These are phyloP conservation scores for Flaveria ramosissima DNA, from an alignment of 129 eudicot genomes.

Conservation along the genomic window DNA sequence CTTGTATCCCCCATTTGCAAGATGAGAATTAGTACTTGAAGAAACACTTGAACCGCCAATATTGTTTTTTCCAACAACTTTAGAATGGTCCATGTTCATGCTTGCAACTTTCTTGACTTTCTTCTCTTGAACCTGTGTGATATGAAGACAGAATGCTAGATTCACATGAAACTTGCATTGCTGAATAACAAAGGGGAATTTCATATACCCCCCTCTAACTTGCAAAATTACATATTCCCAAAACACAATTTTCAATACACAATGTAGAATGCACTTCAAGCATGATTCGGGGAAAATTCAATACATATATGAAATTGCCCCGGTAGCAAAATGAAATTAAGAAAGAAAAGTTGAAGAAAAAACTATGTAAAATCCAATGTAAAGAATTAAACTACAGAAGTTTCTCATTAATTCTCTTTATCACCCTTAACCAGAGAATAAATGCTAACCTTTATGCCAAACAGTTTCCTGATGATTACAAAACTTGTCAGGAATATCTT, in stretches of 20 bases:
- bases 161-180: neutral
- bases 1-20: conserved; percentile 70
- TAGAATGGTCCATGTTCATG: conserved; percentile 69
- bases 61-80: conserved; percentile 67
- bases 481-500: too few relatives aligned
- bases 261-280: too few relatives aligned
- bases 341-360: neutral
- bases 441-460: too few relatives aligned
- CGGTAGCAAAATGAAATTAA: neutral
- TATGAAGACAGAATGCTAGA: neutral
- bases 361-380: neutral
- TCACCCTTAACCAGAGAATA: conserved; percentile 13
- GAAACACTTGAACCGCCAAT: conserved; percentile 62
- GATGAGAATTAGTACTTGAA: conserved; percentile 49
- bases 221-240: too few relatives aligned
- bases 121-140: conserved; percentile 89
- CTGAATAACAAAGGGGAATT: neutral
- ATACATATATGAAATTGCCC: too few relatives aligned
- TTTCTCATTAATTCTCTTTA: neutral
- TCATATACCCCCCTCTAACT: too few relatives aligned
- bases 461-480: too few relatives aligned
- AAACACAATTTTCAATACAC: too few relatives aligned
- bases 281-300: too few relatives aligned
- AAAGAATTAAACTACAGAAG: neutral
- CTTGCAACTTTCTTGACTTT: conserved; percentile 83